These are phyloP conservation scores for Hypsizygus marmoreus DNA, from an alignment of 768 basidiomycete species.

Conservation along the genomic window DNA sequence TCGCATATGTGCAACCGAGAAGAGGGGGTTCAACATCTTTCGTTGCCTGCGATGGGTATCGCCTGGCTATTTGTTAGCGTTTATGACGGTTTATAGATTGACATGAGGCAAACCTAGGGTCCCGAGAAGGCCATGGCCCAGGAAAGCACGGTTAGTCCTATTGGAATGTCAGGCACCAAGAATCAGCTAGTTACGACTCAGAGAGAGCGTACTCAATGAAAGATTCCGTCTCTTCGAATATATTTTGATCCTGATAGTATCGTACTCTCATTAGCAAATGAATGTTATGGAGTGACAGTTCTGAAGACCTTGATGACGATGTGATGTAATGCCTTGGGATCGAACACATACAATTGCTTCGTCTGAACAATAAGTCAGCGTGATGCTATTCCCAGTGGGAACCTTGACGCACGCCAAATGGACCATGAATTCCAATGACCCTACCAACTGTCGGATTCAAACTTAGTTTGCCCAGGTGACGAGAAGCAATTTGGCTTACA, in stretches of 20 bases:
- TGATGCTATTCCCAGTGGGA: no score
- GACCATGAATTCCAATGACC: slow-evolving; percentile 6
- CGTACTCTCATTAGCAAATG: no score
- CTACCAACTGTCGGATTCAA: slow-evolving; percentile 4
- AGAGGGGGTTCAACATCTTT: slow-evolving; percentile 21
- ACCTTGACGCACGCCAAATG: slow-evolving; percentile 9
- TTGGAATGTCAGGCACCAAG: no score
- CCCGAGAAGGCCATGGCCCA: slow-evolving; percentile 14
- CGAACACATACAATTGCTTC: slow-evolving; percentile 11
- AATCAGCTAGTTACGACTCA: no score
- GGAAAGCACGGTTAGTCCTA: slow-evolving; percentile 7
- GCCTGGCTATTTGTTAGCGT: not conserved
- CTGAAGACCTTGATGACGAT: slow-evolving; percentile 13
- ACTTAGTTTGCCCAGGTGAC: no score
- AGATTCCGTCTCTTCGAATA: slow-evolving; percentile 15
- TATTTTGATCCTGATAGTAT: slow-evolving; percentile 16
- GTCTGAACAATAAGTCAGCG: not conserved
- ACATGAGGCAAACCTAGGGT: slow-evolving; percentile 12
- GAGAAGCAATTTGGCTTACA: no score
- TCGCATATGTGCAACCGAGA: slow-evolving; percentile 21
- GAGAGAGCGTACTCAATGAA: slow-evolving; percentile 18
- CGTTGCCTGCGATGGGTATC: slow-evolving; percentile 17
- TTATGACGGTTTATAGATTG: no score
- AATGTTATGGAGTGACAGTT: not conserved
- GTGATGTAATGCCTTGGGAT: slow-evolving; percentile 17